Conservation (phyloP, 139 green algal species). For the Coccomyxa sp. region DNA sequence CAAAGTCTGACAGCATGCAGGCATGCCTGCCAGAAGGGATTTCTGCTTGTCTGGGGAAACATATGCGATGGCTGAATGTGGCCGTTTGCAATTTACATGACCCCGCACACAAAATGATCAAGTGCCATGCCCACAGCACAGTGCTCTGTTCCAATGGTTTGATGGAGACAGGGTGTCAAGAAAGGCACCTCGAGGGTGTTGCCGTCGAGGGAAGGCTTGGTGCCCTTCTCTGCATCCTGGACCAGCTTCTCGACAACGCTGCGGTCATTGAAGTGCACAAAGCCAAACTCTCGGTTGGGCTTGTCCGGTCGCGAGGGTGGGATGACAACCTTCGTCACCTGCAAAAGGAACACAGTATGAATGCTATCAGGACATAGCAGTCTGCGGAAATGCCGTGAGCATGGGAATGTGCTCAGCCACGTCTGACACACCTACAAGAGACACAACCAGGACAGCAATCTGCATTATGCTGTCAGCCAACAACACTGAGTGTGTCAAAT, state of each 20-base stretch:
- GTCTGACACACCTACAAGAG: not conserved
- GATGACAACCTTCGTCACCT: constrained; percentile 58
- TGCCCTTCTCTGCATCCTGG: constrained; percentile 1
- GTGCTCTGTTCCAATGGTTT: too few relatives aligned
- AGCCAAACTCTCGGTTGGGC: constrained; percentile 69
- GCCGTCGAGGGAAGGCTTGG: not conserved
- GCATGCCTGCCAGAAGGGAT: too few relatives aligned
- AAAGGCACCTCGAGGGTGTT: not conserved
- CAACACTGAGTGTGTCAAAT: not conserved
- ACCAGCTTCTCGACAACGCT: constrained; percentile 24
- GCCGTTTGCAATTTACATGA: too few relatives aligned
- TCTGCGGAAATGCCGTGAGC: not conserved
- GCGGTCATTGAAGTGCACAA: constrained; percentile 80
- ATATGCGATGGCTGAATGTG: too few relatives aligned
- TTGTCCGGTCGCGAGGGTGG: constrained; percentile 38
- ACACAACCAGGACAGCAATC: too few relatives aligned
- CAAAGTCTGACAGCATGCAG: not conserved
- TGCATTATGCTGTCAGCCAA: not conserved
- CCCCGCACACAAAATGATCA: too few relatives aligned
- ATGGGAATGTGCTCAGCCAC: not conserved
- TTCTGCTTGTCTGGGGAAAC: too few relatives aligned
- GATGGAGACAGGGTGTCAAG: too few relatives aligned
- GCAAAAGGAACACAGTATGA: not conserved
- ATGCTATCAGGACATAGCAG: not conserved
- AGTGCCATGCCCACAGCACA: too few relatives aligned